Percentiles rank a stretch among this genome's conserved stretches.
phyloP scores from a whole-genome alignment of 116 monocot genomes.

The Thalassia testudinum region DNA sequence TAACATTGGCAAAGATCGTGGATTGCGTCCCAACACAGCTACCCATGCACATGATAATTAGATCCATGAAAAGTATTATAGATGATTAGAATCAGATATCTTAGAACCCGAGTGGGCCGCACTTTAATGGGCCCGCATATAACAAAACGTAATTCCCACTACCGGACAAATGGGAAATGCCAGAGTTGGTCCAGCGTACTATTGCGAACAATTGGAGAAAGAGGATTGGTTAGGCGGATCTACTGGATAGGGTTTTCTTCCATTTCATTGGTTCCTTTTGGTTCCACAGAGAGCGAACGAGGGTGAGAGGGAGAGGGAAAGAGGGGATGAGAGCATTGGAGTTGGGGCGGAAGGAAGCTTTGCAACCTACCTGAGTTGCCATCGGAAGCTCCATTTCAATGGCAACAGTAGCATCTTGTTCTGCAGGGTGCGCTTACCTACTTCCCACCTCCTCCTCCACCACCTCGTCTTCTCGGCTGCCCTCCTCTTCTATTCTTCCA shows the following conservation, averaged over 20 bases:
- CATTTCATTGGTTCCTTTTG: slow-evolving; percentile 3
- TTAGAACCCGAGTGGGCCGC: too few species aligned
- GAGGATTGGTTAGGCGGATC: too few species aligned
- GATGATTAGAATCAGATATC: too few species aligned
- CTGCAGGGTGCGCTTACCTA: slow-evolving; percentile 1
- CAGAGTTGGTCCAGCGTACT: too few species aligned
- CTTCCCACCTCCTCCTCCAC: slow-evolving; percentile 5
- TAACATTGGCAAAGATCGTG: too few species aligned
- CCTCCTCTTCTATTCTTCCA: slow-evolving; percentile 1
- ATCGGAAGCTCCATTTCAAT: not conserved
- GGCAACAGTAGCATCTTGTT: slow-evolving; percentile 10
- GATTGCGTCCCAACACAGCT: too few species aligned
- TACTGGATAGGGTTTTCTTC: not conserved
- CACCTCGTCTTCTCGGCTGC: slow-evolving; percentile 1
- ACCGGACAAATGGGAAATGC: too few species aligned
- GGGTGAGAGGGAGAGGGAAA: not conserved
- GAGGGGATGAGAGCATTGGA: not conserved
- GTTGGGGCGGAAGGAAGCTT: not conserved
- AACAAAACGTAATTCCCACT: too few species aligned
- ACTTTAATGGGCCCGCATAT: too few species aligned
- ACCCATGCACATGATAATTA: too few species aligned
- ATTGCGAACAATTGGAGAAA: too few species aligned
- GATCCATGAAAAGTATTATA: too few species aligned
- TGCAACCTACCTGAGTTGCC: not conserved
- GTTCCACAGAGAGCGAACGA: not conserved